A percentile compares a stretch with the other conserved stretches of the same genome.
These are phyloP conservation scores for Boletus insuetus DNA, from an alignment of 768 basidiomycete genomes.

Conservation along the genomic window DNA sequence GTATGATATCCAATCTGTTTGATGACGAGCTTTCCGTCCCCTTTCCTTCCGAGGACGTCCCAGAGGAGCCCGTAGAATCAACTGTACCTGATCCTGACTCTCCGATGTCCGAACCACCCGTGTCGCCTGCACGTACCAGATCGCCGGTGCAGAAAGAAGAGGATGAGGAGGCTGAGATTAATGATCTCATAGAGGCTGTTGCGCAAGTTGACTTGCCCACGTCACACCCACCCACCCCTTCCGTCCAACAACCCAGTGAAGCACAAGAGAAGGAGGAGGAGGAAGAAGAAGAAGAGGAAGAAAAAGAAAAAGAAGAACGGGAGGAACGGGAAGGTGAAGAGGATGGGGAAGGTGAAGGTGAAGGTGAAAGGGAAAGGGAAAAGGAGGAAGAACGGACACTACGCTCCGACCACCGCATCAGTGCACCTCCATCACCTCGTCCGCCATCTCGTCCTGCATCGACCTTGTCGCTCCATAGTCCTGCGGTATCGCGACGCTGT, in stretches of 20 bases:
- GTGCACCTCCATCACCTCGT: constrained; percentile 9
- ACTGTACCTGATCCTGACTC: constrained; percentile 25
- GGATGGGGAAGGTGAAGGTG: constrained; percentile 14
- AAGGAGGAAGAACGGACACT: constrained; percentile 10
- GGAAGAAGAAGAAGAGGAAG: constrained; percentile 13
- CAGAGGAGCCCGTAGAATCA: constrained; percentile 8
- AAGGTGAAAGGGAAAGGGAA: constrained; percentile 4
- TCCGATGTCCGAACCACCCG: constrained; percentile 34
- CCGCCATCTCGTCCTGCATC: constrained; percentile 18
- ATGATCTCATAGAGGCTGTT: constrained; percentile 8
- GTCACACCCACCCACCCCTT: constrained; percentile 16
- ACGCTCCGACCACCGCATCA: background rate
- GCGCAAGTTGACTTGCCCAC: constrained; percentile 13
- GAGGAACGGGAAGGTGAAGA: constrained; percentile 7
- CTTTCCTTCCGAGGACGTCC: constrained; percentile 11
- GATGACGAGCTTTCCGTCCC: constrained; percentile 31
- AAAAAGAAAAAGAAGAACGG: constrained; percentile 7
- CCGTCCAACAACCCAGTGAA: constrained; percentile 10
- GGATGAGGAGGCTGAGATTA: constrained; percentile 24
- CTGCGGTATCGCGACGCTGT: constrained; percentile 15
- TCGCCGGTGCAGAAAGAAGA: constrained; percentile 26
- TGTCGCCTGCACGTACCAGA: constrained; percentile 23
- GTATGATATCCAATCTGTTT: constrained; percentile 38
- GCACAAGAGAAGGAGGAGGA: constrained; percentile 11
- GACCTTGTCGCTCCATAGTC: constrained; percentile 14